Conservation (phyloP, 2,329 filamentous ascomycete species). For the Colletotrichum sp. region DNA sequence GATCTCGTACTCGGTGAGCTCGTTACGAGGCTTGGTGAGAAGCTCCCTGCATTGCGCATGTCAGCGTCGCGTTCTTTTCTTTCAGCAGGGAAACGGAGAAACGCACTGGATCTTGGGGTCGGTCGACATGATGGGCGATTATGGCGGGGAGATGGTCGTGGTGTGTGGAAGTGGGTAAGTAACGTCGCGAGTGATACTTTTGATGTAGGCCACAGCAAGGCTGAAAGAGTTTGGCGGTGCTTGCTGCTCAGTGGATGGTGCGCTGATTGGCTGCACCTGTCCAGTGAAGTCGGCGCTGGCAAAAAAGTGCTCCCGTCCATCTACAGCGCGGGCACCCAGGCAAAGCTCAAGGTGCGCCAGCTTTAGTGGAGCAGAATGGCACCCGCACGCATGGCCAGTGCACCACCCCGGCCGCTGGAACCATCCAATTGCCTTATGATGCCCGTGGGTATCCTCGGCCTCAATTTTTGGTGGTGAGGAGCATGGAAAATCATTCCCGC, state of each 20-base stretch:
- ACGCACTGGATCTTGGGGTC: constrained; percentile 76
- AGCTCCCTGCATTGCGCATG: constrained; percentile 70
- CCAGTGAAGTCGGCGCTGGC: constrained; percentile 14
- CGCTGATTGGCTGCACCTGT: constrained; percentile 12
- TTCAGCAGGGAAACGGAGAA: background rate
- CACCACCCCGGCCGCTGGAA: background rate
- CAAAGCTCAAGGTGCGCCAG: background rate
- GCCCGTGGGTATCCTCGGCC: constrained; percentile 27
- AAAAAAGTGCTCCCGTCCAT: background rate
- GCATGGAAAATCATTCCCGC: constrained; percentile 37
- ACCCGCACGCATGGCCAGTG: background rate
- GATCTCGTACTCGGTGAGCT: constrained; percentile 95
- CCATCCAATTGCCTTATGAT: constrained; percentile 4
- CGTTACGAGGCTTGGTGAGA: constrained; percentile 84
- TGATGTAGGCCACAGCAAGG: constrained; percentile 31
- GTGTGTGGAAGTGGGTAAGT: background rate
- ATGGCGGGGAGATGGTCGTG: constrained; percentile 22
- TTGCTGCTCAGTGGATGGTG: background rate
- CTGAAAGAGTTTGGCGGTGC: constrained; percentile 30
- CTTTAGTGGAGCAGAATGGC: background rate
- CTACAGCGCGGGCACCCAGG: background rate
- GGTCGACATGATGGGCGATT: constrained; percentile 32
- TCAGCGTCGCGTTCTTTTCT: constrained; percentile 29
- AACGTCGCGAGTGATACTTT: constrained; percentile 9
- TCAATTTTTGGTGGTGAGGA: constrained; percentile 30